A percentile compares a stretch with the other conserved stretches of the same genome.
phyloP scores from a whole-genome alignment of 2,329 filamentous ascomycete species.

The Hypomyces rosellus region DNA sequence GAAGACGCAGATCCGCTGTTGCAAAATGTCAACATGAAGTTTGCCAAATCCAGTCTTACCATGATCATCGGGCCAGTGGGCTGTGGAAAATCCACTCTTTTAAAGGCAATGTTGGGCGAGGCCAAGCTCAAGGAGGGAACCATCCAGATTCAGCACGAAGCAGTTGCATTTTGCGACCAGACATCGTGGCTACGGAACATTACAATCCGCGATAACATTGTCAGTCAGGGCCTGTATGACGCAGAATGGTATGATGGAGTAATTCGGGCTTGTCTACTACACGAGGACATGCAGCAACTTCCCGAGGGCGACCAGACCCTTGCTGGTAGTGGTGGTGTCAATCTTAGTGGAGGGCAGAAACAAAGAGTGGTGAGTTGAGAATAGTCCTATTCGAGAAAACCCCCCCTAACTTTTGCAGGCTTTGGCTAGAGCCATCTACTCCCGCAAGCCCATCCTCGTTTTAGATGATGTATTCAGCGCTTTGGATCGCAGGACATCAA shows the following conservation, averaged over 20 bases:
- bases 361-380: conserved; percentile 25
- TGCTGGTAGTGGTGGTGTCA: conserved; percentile 30
- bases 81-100: conserved; percentile 9
- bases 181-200: conserved; percentile 33
- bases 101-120: conserved; percentile 12
- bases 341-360: conserved; percentile 32
- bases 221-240: conserved; percentile 17
- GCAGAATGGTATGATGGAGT: conserved; percentile 14
- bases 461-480: conserved; percentile 11
- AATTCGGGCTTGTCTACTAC: conserved; percentile 14
- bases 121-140: conserved; percentile 8
- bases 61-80: background rate
- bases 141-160: conserved; percentile 1
- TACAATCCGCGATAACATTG: conserved; percentile 19
- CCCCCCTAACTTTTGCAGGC: conserved; percentile 15
- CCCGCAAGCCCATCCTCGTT: conserved; percentile 24
- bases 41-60: too few relatives aligned
- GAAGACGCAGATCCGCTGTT: too few relatives aligned
- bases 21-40: too few relatives aligned
- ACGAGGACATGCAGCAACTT: conserved; percentile 21
- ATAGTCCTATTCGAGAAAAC: conserved; percentile 7
- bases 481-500: background rate
- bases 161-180: conserved; percentile 21
- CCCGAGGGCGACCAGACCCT: conserved; percentile 23
- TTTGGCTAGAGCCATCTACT: conserved; percentile 37